Conservation (phyloP, 768 basidiomycete genomes). For the Suillus subalutaceus region DNA sequence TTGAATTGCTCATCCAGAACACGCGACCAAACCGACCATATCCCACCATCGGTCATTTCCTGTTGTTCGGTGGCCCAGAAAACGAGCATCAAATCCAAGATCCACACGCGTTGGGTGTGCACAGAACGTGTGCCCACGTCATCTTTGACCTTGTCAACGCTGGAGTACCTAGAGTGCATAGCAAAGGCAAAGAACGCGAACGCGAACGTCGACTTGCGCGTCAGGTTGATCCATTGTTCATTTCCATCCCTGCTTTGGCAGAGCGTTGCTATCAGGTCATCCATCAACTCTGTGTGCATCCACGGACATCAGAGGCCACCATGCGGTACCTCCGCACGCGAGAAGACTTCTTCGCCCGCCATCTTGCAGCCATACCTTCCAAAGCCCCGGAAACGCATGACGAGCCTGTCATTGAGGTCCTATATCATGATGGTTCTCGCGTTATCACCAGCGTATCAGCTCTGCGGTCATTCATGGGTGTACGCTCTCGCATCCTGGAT, state of each 20-base stretch:
- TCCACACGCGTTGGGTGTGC: conserved; percentile 72
- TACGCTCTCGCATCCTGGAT: conserved; percentile 86
- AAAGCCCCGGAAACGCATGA: conserved; percentile 52
- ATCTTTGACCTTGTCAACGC: conserved; percentile 76
- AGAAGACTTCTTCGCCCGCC: conserved; percentile 88
- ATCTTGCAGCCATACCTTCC: conserved; percentile 77
- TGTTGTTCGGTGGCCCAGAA: conserved; percentile 73
- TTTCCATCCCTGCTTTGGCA: conserved; percentile 72
- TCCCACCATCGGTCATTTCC: conserved; percentile 87
- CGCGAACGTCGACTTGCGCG: conserved; percentile 30
- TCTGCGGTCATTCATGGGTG: conserved; percentile 74
- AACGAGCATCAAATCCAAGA: conserved; percentile 72
- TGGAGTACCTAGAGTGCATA: conserved; percentile 65
- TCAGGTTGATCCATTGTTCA: conserved; percentile 56
- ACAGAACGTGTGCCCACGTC: conserved; percentile 75
- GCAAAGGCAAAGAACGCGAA: conserved; percentile 42
- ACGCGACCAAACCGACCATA: conserved; percentile 63
- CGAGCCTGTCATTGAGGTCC: conserved; percentile 56
- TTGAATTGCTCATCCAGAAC: conserved; percentile 81
- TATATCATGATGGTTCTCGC: conserved; percentile 73
- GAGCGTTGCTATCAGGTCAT: conserved; percentile 85
- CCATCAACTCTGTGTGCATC: conserved; percentile 86
- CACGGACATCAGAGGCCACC: conserved; percentile 76
- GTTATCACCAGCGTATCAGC: conserved; percentile 68
- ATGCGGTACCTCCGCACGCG: conserved; percentile 86